phyloP scores from a whole-genome alignment of 805 yeast species.

The Spathaspora boniae region DNA sequence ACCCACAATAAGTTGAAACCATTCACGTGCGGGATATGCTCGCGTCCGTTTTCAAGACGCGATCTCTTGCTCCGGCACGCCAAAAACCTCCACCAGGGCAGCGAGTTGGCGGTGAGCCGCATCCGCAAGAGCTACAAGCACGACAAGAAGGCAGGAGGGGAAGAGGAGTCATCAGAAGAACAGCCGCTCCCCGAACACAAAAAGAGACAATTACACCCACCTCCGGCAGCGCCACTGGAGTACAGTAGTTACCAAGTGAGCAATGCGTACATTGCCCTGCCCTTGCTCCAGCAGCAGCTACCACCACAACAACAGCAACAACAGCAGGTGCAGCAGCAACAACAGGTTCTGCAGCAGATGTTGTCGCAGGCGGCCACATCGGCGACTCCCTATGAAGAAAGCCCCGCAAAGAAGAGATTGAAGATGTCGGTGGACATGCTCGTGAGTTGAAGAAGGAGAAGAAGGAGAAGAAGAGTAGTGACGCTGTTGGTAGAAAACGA shows the following conservation, averaged over 20 bases:
- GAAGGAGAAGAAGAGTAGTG: too few species aligned
- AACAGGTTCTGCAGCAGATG: background rate
- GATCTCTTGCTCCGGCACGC: conserved; percentile 44
- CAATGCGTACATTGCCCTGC: too few species aligned
- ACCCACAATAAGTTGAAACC: conserved; percentile 46
- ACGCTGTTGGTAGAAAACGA: too few species aligned
- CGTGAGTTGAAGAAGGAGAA: conserved; percentile 24
- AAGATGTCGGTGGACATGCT: conserved; percentile 43
- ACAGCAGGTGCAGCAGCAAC: conserved; percentile 2
- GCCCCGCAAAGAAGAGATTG: conserved; percentile 29
- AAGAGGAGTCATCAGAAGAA: conserved; percentile 5
- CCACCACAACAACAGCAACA: conserved; percentile 1
- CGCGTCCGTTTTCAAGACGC: conserved; percentile 40
- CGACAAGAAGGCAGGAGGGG: conserved; percentile 4
- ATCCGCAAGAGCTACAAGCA: conserved; percentile 37
- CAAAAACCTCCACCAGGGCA: conserved; percentile 42
- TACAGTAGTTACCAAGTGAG: too few species aligned
- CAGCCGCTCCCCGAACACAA: too few species aligned
- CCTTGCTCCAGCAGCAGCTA: too few species aligned
- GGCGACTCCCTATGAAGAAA: too few species aligned
- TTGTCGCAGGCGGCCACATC: too few species aligned
- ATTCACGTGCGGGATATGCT: conserved; percentile 42
- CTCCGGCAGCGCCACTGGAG: too few species aligned
- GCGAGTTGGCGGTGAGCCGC: conserved; percentile 41
- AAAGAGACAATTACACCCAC: too few species aligned